Conservation (phyloP, 2,329 filamentous ascomycete genomes). For the Geosmithia morbida region DNA sequence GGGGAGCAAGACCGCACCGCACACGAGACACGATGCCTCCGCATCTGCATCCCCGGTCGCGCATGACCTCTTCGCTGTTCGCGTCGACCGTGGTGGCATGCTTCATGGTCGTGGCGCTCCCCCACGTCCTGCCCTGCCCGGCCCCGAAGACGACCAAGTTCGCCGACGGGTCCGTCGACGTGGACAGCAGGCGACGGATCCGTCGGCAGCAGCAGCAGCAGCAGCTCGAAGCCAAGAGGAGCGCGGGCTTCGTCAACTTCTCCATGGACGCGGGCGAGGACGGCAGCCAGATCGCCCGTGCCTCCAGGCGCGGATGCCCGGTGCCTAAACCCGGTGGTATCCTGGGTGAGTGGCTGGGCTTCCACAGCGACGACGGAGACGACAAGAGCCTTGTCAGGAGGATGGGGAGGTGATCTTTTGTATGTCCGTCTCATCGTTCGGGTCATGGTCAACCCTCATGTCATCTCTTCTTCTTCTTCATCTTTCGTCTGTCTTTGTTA, state of each 20-base stretch:
- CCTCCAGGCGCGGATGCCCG: slow-evolving; percentile 61
- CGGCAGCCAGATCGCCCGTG: slow-evolving; percentile 21
- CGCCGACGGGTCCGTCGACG: slow-evolving; percentile 49
- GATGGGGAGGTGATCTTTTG: background rate
- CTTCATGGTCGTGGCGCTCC: slow-evolving; percentile 83
- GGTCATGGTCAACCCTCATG: no score
- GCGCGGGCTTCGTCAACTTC: slow-evolving; percentile 29
- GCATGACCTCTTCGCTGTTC: slow-evolving; percentile 88
- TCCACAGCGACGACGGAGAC: slow-evolving; percentile 26
- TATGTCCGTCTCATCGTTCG: no score
- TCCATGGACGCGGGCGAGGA: slow-evolving; percentile 19
- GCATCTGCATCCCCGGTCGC: slow-evolving; percentile 84
- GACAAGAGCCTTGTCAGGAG: background rate
- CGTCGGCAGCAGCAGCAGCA: slow-evolving; percentile 21
- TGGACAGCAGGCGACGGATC: slow-evolving; percentile 29
- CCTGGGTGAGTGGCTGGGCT: slow-evolving; percentile 61
- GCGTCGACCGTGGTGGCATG: slow-evolving; percentile 80
- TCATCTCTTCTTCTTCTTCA: no score
- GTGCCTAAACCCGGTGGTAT: slow-evolving; percentile 80
- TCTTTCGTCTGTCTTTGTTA: background rate
- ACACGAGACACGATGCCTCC: slow-evolving; percentile 49
- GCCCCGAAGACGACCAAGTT: slow-evolving; percentile 55
- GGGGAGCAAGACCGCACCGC: background rate
- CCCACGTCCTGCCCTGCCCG: slow-evolving; percentile 84
- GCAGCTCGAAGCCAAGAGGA: slow-evolving; percentile 13